Percentiles rank a stretch among this genome's conserved stretches.
Conservation (phyloP, 352 stramenopile species). For the Thalassiosira hispida region DNA sequence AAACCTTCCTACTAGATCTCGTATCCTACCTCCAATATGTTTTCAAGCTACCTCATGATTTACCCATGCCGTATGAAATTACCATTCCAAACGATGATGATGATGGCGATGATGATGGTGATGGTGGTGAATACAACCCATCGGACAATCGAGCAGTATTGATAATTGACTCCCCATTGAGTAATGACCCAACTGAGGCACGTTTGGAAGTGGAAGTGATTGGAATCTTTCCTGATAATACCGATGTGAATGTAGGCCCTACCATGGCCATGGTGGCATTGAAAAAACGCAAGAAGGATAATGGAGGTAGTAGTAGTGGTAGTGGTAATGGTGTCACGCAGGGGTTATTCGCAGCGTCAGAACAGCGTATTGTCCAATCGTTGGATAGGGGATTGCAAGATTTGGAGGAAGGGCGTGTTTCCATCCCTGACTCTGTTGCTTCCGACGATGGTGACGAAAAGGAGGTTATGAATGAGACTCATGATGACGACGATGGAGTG, state of each 20-base stretch:
- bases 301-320: constrained; percentile 3
- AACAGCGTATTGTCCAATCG: constrained; percentile 70
- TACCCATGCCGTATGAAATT: constrained; percentile 78
- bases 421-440: constrained; percentile 8
- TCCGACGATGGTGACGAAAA: constrained; percentile 5
- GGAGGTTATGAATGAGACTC: neutral
- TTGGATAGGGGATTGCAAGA: constrained; percentile 78
- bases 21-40: constrained; percentile 69
- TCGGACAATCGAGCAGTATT: constrained; percentile 49
- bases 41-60: constrained; percentile 62
- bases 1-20: constrained; percentile 66
- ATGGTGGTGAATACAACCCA: constrained; percentile 10
- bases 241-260: constrained; percentile 34
- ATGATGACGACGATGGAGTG: constrained; percentile 41
- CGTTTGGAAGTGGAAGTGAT: constrained; percentile 78
- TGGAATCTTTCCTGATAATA: constrained; percentile 66
- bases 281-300: constrained; percentile 40
- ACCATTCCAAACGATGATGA: constrained; percentile 28
- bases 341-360: constrained; percentile 73
- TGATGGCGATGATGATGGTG: constrained; percentile 18
- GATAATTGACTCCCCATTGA: constrained; percentile 77
- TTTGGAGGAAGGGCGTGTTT: constrained; percentile 59
- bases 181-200: constrained; percentile 52
- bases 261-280: constrained; percentile 80
- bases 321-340: constrained; percentile 31